Evolutionary conservation across 2,329 filamentous ascomycete species (phyloP).

Genomic region (Cladosporium sp.): DNA sequence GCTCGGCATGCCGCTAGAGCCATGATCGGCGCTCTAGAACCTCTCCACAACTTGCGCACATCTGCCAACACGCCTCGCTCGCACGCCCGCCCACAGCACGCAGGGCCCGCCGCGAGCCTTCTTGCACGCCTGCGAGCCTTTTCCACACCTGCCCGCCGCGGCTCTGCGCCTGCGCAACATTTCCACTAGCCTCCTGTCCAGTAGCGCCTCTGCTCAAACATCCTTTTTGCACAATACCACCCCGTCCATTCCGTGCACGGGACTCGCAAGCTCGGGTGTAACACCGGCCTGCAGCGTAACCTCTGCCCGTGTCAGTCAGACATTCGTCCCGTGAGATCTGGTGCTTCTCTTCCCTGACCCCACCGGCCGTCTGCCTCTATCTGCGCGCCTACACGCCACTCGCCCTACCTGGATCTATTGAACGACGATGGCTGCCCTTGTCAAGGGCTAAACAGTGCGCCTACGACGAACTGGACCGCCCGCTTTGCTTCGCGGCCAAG

Average conservation of each 20-base stretch:
- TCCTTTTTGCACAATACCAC: not conserved
- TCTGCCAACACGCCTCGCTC: not conserved
- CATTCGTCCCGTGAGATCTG: not conserved
- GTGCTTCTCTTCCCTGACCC: constrained; percentile 1
- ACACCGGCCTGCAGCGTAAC: constrained; percentile 1
- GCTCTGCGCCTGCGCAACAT: constrained; percentile 1
- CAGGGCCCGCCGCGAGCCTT: not conserved
- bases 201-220: not conserved
- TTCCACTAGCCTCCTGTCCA: not conserved
- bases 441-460: not conserved
- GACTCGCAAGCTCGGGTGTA: not conserved
- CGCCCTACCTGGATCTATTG: not conserved
- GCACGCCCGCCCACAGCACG: not conserved
- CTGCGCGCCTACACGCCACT: not conserved
- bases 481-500: constrained; percentile 4
- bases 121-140: not conserved
- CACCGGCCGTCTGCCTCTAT: not conserved
- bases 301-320: not conserved
- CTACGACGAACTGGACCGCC: not conserved
- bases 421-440: constrained; percentile 3
- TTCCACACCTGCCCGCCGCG: not conserved
- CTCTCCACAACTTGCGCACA: not conserved
- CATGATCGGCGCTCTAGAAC: not conserved
- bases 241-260: not conserved
- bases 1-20: not conserved